Conservation (phyloP, 345 rosid genomes). For the Salix arbutifolia region DNA sequence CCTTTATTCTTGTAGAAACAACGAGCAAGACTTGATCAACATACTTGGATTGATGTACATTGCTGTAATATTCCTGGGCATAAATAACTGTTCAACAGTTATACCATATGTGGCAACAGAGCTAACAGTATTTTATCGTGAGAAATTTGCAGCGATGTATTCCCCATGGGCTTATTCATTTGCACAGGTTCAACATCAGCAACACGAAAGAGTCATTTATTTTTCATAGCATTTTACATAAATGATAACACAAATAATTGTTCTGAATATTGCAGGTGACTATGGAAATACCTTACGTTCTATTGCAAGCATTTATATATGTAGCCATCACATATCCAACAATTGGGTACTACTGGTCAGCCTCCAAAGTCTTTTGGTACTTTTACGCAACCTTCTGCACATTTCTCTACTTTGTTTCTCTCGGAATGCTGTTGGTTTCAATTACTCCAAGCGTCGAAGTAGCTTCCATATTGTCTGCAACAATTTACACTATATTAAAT, state of each 20-base stretch:
- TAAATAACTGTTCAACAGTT: background rate
- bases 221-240: background rate
- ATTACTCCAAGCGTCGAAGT: slow-evolving; percentile 12
- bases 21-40: background rate
- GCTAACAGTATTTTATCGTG: background rate
- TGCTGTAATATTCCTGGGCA: too few species aligned
- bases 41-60: too few species aligned
- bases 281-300: slow-evolving; percentile 22
- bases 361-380: slow-evolving; percentile 24
- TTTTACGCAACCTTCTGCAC: slow-evolving; percentile 19
- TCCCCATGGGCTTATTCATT: slow-evolving; percentile 2
- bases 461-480: slow-evolving; percentile 1
- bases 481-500: slow-evolving; percentile 19
- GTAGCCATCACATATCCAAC: slow-evolving; percentile 7
- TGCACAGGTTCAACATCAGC: background rate
- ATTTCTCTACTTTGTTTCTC: slow-evolving; percentile 22
- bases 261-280: slow-evolving; percentile 9
- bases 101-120: background rate
- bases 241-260: too few species aligned
- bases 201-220: background rate
- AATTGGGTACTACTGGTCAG: slow-evolving; percentile 9
- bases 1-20: background rate
- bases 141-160: slow-evolving; percentile 1
- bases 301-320: background rate
- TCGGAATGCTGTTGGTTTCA: slow-evolving; percentile 29